Evolutionary conservation across 345 rosid genomes (phyloP).

Genomic region (Lumnitzera littorea): DNA sequence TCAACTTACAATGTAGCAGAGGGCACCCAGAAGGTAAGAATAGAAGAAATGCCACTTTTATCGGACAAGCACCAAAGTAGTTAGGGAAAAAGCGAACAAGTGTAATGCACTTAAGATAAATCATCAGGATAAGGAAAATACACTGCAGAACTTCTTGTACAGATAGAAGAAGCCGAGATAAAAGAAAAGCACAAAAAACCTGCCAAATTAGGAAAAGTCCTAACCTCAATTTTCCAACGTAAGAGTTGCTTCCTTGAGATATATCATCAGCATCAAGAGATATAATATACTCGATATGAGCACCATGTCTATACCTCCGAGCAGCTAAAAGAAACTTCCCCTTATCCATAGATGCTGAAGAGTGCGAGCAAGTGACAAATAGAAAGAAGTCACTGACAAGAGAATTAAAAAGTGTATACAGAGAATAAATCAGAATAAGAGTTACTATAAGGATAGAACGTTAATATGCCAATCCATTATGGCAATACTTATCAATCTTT

Average conservation of each 20-base stretch:
- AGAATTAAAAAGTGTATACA: background rate
- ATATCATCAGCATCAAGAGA: slow-evolving; percentile 80
- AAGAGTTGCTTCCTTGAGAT: slow-evolving; percentile 94
- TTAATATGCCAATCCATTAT: too few species aligned
- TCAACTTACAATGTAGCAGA: too few species aligned
- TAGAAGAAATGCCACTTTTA: too few species aligned
- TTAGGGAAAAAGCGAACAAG: too few species aligned
- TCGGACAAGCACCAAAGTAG: too few species aligned
- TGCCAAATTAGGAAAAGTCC: background rate
- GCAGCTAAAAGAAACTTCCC: slow-evolving; percentile 97
- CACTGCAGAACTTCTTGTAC: too few species aligned
- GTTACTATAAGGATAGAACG: too few species aligned
- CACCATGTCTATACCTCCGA: slow-evolving; percentile 66
- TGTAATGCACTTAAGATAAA: too few species aligned
- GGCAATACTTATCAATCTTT: too few species aligned
- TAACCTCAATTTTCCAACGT: slow-evolving; percentile 90
- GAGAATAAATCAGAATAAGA: background rate
- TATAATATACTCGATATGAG: slow-evolving; percentile 76
- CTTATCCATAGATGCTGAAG: slow-evolving; percentile 63
- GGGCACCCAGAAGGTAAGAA: too few species aligned
- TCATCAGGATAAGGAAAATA: too few species aligned
- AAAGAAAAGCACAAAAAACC: background rate
- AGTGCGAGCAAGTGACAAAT: slow-evolving; percentile 1
- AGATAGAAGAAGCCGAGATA: too few species aligned
- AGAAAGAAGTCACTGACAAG: background rate